Evolutionary conservation across 495 filamentous ascomycete genomes (phyloP), one percentile per base, ranked within the genome.

Genomic region (Lophiostoma macrostomum): DNA sequence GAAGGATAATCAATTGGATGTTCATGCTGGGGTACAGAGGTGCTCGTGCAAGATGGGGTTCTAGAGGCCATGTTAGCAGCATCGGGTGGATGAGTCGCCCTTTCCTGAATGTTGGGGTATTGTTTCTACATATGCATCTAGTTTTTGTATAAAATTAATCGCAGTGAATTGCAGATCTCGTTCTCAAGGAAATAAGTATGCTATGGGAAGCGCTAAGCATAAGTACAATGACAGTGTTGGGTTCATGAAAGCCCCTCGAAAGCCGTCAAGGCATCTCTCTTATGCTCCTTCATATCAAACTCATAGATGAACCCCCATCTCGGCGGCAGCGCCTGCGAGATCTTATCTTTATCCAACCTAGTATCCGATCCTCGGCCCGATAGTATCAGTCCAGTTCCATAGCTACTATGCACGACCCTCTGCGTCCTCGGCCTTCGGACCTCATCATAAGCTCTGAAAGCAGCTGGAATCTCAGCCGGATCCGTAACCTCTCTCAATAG

Each of bases 361-460:
- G 37, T 36, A 16, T 43, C 37, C 13, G 19, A 18, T 24, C 37
- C 49, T 28, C 49, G 48, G 12, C 49, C 49, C 42, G 25, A 53
- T 28, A 53, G 10, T 27, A 53, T 53, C 11, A 43, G 1, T 2
- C 49, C 49, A 4, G 28, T 35, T 25, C 38, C 39, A 35, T 24
- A 23, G 18, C 49, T 53, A n/a, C 29, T 43, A n/a, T 53, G 24
- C 7, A 80, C 72, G 2, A 80, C 67, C 35, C 60, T 65, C 56
- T 80, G 74, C 10, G 71, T 75, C 11, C 80, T 63, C 1, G 65
- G 66, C 22, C 60, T 50, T 31, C 67, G 61, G 4, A 67, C 57
- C 11, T 52, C 22, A 45, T 70, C 69, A 39, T 70, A 73, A 4
- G 51, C 62, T 30, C 48, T 16, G 42, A 72, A 70, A 13, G 70